Percentiles rank a stretch among this genome's conserved stretches.
Evolutionary conservation across 495 filamentous ascomycete genomes (phyloP).

Genomic region (Glarea lozoyensis): DNA sequence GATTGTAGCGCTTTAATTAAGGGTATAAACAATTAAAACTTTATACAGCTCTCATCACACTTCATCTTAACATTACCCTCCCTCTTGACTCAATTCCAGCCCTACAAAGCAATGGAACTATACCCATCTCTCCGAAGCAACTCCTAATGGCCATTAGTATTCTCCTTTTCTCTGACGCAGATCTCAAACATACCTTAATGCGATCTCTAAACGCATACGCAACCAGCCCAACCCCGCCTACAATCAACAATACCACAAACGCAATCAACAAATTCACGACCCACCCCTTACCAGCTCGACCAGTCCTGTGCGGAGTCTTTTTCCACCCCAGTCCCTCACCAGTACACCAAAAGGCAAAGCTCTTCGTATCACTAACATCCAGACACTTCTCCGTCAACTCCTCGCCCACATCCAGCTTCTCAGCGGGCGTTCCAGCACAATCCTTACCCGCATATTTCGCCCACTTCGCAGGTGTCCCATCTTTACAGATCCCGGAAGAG

Average conservation of each 20-base stretch:
- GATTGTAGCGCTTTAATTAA: too few relatives aligned
- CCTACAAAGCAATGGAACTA: not conserved
- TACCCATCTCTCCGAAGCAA: not conserved
- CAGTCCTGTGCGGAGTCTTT: not conserved
- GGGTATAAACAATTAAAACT: too few relatives aligned
- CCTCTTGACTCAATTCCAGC: not conserved
- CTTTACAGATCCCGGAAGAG: not conserved
- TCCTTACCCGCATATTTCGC: not conserved
- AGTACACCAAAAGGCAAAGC: not conserved
- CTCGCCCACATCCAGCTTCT: not conserved
- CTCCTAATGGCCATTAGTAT: not conserved
- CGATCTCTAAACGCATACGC: not conserved
- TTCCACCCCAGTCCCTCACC: not conserved
- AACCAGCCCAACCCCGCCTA: not conserved
- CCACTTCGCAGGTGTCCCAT: not conserved
- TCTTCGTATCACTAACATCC: not conserved
- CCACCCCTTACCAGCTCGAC: not conserved
- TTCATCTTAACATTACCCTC: too few relatives aligned
- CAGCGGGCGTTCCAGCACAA: not conserved
- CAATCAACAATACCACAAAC: not conserved
- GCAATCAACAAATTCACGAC: not conserved
- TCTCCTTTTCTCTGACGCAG: not conserved
- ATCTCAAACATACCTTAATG: not conserved
- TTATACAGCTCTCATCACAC: too few relatives aligned
- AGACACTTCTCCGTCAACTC: not conserved